phyloP scores from a whole-genome alignment of 2,329 filamentous ascomycete species.

The Hymenoscyphus scutula region DNA sequence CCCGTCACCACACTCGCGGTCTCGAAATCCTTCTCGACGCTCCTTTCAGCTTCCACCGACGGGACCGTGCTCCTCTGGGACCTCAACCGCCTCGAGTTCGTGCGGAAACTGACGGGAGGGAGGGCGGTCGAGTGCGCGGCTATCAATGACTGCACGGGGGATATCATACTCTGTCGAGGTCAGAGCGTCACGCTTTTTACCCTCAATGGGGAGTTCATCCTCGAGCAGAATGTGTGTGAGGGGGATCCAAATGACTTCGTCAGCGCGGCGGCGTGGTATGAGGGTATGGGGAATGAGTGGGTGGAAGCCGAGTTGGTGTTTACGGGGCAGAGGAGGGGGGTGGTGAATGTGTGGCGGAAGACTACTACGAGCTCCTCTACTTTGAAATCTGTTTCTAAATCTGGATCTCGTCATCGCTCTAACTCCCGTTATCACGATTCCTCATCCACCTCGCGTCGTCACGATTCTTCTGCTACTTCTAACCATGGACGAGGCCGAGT shows the following conservation, averaged over 20 bases:
- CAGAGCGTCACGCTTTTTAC: slow-evolving; percentile 76
- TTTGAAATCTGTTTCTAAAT: too few species aligned
- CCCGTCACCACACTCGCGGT: slow-evolving; percentile 80
- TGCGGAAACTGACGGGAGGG: slow-evolving; percentile 66
- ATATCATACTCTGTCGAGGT: slow-evolving; percentile 81
- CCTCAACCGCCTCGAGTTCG: slow-evolving; percentile 83
- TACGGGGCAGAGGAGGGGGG: slow-evolving; percentile 79
- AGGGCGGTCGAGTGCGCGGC: slow-evolving; percentile 67
- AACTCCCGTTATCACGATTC: too few species aligned
- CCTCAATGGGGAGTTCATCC: slow-evolving; percentile 78
- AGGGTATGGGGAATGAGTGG: slow-evolving; percentile 91
- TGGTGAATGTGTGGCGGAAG: slow-evolving; percentile 75
- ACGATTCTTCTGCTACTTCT: too few species aligned
- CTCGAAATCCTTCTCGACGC: slow-evolving; percentile 82
- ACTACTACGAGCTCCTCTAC: too few species aligned
- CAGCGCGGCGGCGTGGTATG: slow-evolving; percentile 85
- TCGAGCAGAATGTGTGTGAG: slow-evolving; percentile 81
- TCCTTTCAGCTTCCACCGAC: slow-evolving; percentile 79
- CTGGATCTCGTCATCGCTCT: too few species aligned
- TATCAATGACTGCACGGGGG: slow-evolving; percentile 88
- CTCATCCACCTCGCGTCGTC: too few species aligned
- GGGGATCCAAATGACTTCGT: slow-evolving; percentile 68
- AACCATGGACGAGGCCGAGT: too few species aligned
- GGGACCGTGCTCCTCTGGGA: slow-evolving; percentile 91
- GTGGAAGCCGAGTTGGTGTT: slow-evolving; percentile 82